These are phyloP conservation scores for Immersiella caudata DNA, from an alignment of 495 filamentous ascomycete species.

Conservation along the genomic window DNA sequence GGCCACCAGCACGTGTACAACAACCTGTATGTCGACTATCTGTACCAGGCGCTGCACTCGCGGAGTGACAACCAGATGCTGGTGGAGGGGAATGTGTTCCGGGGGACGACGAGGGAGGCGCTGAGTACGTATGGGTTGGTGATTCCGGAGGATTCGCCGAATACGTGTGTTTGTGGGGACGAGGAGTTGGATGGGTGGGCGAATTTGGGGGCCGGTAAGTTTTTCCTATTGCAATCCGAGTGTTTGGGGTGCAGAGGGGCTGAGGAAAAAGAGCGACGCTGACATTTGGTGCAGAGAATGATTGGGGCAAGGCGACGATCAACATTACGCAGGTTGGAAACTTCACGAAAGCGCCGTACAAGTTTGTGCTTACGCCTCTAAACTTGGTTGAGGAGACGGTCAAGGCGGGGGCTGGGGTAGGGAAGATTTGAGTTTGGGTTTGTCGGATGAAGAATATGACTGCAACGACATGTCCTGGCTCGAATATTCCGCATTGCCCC, in stretches of 20 bases:
- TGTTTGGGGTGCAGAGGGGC: too few species aligned
- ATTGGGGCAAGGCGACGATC: slow-evolving; percentile 40
- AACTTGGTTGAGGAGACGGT: slow-evolving; percentile 39
- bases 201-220: slow-evolving; percentile 47
- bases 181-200: slow-evolving; percentile 33
- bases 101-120: slow-evolving; percentile 44
- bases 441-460: neutral
- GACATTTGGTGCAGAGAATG: slow-evolving; percentile 38
- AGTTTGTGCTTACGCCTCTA: slow-evolving; percentile 43
- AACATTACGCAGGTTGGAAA: slow-evolving; percentile 50
- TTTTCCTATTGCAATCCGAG: slow-evolving; percentile 2
- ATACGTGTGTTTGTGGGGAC: slow-evolving; percentile 32
- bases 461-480: too few species aligned
- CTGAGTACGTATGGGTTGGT: slow-evolving; percentile 52
- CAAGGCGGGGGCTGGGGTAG: slow-evolving; percentile 41
- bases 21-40: slow-evolving; percentile 47
- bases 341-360: slow-evolving; percentile 45
- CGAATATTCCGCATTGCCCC: too few species aligned
- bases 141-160: slow-evolving; percentile 46
- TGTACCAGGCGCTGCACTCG: slow-evolving; percentile 57
- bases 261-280: slow-evolving; percentile 14
- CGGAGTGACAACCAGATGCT: slow-evolving; percentile 57
- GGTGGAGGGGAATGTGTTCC: slow-evolving; percentile 55
- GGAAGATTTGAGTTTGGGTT: slow-evolving; percentile 36
- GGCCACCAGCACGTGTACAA: slow-evolving; percentile 59